Evolutionary conservation across 2,329 filamentous ascomycete genomes (phyloP).

Genomic region (Niveomyces coronatus): DNA sequence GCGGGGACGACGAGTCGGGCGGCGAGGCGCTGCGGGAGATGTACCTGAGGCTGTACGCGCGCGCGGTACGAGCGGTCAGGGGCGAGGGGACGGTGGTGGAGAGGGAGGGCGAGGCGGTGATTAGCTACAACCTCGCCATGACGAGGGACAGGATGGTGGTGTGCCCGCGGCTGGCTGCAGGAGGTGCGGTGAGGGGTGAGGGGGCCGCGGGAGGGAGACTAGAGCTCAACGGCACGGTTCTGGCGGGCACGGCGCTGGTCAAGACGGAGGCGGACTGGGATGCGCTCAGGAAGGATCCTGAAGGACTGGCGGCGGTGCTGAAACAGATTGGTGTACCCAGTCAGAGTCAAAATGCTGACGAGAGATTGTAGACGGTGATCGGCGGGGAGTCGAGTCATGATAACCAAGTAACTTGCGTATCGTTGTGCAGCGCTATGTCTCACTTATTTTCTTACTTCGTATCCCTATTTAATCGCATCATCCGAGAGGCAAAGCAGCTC

Average conservation of each 20-base stretch:
- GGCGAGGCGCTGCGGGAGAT: constrained; percentile 26
- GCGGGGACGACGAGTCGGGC: constrained; percentile 21
- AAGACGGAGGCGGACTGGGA: constrained; percentile 50
- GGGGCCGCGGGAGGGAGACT: constrained; percentile 31
- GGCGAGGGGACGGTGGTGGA: constrained; percentile 12
- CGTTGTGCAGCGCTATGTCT: no score
- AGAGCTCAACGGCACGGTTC: constrained; percentile 50
- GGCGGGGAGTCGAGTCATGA: no score
- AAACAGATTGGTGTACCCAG: constrained; percentile 21
- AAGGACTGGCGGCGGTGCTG: constrained; percentile 16
- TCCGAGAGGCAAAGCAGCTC: no score
- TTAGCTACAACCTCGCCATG: constrained; percentile 56
- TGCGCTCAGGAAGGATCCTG: constrained; percentile 31
- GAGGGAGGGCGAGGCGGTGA: constrained; percentile 32
- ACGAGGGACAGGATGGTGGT: constrained; percentile 43
- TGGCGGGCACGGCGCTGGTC: constrained; percentile 54
- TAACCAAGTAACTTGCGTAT: no score
- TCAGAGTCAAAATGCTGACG: no score
- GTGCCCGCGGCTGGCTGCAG: constrained; percentile 44
- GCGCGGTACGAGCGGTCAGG: constrained; percentile 30
- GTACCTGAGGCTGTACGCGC: constrained; percentile 39
- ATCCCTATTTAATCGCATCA: no score
- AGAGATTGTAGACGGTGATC: no score
- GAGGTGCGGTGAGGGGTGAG: constrained; percentile 22
- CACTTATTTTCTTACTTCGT: no score